Conservation (phyloP, 2,329 filamentous ascomycete genomes). For the Phoma herbarum region DNA sequence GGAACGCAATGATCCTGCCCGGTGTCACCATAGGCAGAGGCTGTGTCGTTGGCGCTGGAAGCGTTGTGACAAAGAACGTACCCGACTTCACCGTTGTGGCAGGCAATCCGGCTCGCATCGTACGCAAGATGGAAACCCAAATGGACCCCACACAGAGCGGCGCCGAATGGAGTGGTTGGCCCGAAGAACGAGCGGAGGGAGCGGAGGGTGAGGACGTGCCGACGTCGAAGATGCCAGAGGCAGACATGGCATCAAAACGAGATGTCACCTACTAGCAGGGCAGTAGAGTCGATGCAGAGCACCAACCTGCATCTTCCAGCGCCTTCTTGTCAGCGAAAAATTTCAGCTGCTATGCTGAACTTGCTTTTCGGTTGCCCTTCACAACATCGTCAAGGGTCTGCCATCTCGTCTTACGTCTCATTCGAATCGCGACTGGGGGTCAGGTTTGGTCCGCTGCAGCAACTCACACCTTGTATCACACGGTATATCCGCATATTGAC, state of each 20-base stretch:
- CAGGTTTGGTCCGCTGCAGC: neutral
- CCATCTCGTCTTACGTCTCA: neutral
- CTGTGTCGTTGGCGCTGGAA: conserved; percentile 78
- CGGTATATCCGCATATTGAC: neutral
- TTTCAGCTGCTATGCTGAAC: neutral
- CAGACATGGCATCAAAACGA: neutral
- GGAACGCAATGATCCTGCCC: conserved; percentile 67
- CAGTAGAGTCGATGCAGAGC: neutral
- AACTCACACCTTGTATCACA: neutral
- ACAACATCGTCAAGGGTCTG: neutral
- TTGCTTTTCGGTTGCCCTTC: neutral
- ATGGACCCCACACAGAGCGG: conserved; percentile 41
- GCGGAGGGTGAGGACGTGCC: conserved; percentile 67
- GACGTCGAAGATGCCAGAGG: conserved; percentile 74
- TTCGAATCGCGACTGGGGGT: neutral
- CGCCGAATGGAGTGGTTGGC: conserved; percentile 59
- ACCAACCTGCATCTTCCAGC: neutral
- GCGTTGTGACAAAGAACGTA: conserved; percentile 82
- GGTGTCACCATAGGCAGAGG: conserved; percentile 82
- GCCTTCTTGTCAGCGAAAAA: neutral
- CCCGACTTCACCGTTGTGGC: conserved; percentile 70
- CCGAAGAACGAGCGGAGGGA: conserved; percentile 79
- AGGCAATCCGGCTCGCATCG: conserved; percentile 73
- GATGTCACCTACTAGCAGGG: neutral
- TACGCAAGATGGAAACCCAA: conserved; percentile 55